Evolutionary conservation across 371 early-diverging fungal genomes (phyloP), one percentile per base, ranked within the genome.

Genomic region (Cokeromyces recurvatus): DNA sequence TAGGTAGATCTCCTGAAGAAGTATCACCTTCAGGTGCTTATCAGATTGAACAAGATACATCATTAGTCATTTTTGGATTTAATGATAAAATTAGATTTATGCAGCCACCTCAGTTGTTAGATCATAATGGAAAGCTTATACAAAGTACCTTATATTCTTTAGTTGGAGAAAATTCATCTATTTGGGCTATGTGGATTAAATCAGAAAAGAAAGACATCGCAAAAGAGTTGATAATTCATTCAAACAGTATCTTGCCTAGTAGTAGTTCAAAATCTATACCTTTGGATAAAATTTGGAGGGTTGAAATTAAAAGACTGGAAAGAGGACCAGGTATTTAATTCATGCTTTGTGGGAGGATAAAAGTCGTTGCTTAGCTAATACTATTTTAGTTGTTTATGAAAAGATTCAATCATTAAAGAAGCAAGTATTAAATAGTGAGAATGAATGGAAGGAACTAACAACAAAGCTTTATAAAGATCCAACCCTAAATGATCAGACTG

Each of bases 1-100:
- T 93, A 16, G 91, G 87, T 2, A 59, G 75, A 63, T 59, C 53
- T 5, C 46, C 54, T 8, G 52, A 61, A n/a, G 20, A 42, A 12
- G 54, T 69, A 1, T 32, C 40, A 11, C 35, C 57, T 9, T 20
- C 46, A n/a, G 66, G 66, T 16, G 66, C 59, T 3, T 66, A 49
- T 31, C 38, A 43, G 9, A 16, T 55, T 3, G 21, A 29, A 14
- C 42, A 51, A 9, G 48, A 45, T 6, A 31, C 56, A 6, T 25
- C 39, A 3, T 9, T 49, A 11, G 23, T 63, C 12, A 16, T 60
- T 19, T 14, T 59, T 16, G 58, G 52, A 0, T 66, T 66, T 23
- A 55, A 66, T 38, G 66, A 66, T 38, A 36, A 14, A 0, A 36
- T 69, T 24, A 47, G 37, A 9, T 43, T 62, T 3, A 32, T 25